Evolutionary conservation across 2,329 filamentous ascomycete genomes (phyloP), one percentile per base, ranked within the genome.

Genomic region (Hypoxylon sp.): DNA sequence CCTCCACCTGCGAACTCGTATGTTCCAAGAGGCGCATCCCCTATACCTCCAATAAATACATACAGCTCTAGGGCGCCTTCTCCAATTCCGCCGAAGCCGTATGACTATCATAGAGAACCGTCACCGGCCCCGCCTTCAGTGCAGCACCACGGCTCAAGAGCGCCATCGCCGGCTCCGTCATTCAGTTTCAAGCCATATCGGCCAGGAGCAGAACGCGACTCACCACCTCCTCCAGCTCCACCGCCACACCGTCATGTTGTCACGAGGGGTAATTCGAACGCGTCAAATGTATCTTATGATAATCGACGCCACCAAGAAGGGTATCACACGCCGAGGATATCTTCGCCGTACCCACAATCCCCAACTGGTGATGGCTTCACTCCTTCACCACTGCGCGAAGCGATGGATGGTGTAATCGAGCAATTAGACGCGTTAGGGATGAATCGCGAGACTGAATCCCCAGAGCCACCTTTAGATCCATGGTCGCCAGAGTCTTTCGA

Each of bases 331-430:
- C 86, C 89, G 1, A 81, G 87, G 67, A 85, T 79, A 69, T 83
- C 84, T 5, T 93, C 92, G 1, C 90, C 91, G 0, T 84, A 83
- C 36, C 90, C 90, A 2, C 89, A 89, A 3, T 94, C 93, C 4
- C 89, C 92, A 1, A 88, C 85, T 49, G 82, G 83, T 41, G 87
- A 85, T 48, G 89, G 89, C 1, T 83, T 93, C 78, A 99, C 96
- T 0, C 96, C 96, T 0, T 98, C 96, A 2, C 96, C 96, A 0
- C 82, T 99, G 2, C 87, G 96, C 65, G 93, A 94, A 78, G 96
- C 96, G 0, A 99, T 99, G 94, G 95, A 98, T 76, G 95, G 97
- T 79, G 94, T 99, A 3, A 98, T 98, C 89, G 93, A 96, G 71
- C 97, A 96, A 61, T 81, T 99, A 46, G 91, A 97, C 76, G 94